Base-by-base conservation (phyloP, 164 flowering plant genomes). In the Stephania japonica region DNA sequence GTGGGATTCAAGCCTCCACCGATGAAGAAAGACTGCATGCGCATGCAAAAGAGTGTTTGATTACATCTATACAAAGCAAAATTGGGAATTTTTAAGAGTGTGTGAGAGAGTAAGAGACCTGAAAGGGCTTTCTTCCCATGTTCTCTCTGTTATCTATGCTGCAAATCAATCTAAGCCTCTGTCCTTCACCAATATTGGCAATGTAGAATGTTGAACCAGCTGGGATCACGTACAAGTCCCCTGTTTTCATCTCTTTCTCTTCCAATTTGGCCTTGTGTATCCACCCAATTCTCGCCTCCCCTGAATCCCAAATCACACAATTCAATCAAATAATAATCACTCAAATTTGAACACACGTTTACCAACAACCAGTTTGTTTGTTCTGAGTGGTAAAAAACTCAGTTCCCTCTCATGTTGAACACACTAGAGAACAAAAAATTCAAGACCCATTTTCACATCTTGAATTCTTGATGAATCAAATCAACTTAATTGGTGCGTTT, bases 191-290 rank as follows among this genome's bases (percentile, higher is more conserved):
- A 7, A 81, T 79, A 76, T 91, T 95, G 32, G 84, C 85, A 66
- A 95, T 49, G 81, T 93, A 95, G 79, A 95, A 95, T 2, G 90
- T 78, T 0, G 93, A 88, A 16, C 99, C 99, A 6, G 97, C 91
- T 1, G 87, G 88, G n/a, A 95, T 84, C 27, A 86, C 75, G 65
- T 87, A 95, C 23, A 95, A 44, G 74, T 95, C 98, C 16, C 99
- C 97, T 0, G 42, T 75, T 80, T 78, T 86, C 81, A 95, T 53
- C 6, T 56, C 21, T 82, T 79, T 88, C 77, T 93, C 96, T 38
- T 78, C 85, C 68, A 89, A 42, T 0, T 83, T 81, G 67, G 85
- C 90, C 41, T 84, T 81, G 85, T 86, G 80, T 67, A 93, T 85
- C 74, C 76, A 75, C 42, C 98, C 99, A 25, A 95, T 61, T 81